A percentile compares a stretch with the other conserved stretches of the same genome.
phyloP scores from a whole-genome alignment of 257 asterid species.

The Solanum bulbocastanum region DNA sequence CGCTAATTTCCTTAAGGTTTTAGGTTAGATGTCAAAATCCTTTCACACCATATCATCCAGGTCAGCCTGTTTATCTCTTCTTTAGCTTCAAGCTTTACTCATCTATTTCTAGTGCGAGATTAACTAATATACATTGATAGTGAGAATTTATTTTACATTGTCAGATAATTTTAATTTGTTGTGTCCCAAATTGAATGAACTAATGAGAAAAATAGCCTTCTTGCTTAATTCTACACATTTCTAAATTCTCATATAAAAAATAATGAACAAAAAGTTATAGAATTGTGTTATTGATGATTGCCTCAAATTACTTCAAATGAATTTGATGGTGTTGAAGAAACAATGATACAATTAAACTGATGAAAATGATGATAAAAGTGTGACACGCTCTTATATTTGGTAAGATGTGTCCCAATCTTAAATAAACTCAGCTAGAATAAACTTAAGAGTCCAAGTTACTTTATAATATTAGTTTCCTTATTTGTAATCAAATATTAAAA shows the following conservation, averaged over 20 bases:
- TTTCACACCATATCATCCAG: neutral
- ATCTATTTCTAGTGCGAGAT: neutral
- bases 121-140: no score
- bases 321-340: neutral
- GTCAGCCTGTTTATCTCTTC: neutral
- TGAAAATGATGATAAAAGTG: neutral
- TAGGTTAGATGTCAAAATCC: neutral
- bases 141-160: no score
- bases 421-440: neutral
- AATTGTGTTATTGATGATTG: neutral
- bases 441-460: neutral
- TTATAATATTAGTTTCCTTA: neutral
- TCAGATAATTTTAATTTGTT: no score
- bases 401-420: neutral
- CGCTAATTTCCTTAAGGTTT: neutral
- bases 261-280: neutral
- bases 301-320: neutral
- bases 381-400: neutral
- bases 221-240: neutral
- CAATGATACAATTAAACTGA: neutral
- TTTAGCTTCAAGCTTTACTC: neutral
- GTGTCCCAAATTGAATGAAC: neutral
- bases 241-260: neutral
- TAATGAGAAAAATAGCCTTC: neutral
- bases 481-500: neutral